Evolutionary conservation across 306 rosid genomes (phyloP).

Genomic region (Lupinus albus): DNA sequence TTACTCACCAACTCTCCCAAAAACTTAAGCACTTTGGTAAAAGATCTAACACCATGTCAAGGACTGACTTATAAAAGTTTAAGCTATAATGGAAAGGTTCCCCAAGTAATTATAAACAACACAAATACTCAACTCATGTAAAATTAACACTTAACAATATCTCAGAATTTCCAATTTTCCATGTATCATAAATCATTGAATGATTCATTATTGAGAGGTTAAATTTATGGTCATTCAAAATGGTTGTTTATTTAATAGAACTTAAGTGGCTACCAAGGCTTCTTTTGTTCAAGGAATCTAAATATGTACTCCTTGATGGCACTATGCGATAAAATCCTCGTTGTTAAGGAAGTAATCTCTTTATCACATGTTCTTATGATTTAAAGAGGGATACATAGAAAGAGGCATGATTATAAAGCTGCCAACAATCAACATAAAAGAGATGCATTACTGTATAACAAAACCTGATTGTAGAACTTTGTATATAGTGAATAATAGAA

Average conservation of each 20-base stretch:
- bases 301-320: neutral
- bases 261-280: neutral
- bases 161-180: conserved; percentile 12
- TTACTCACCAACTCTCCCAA: neutral
- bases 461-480: neutral
- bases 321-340: conserved; percentile 1
- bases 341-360: neutral
- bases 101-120: too few relatives aligned
- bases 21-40: conserved; percentile 18
- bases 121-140: too few relatives aligned
- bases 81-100: neutral
- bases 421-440: neutral
- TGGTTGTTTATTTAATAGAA: conserved; percentile 17
- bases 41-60: conserved; percentile 20
- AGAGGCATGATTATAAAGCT: neutral
- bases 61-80: conserved; percentile 1
- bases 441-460: neutral
- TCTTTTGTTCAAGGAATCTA: conserved; percentile 6
- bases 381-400: neutral
- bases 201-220: neutral
- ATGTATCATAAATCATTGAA: conserved; percentile 9
- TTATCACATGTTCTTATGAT: neutral
- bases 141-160: neutral
- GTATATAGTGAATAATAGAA: conserved; percentile 4
- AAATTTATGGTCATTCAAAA: conserved; percentile 12